These are phyloP conservation scores for Effrenium voratum DNA, from an alignment of 73 alveolate genomes.

Conservation along the genomic window DNA sequence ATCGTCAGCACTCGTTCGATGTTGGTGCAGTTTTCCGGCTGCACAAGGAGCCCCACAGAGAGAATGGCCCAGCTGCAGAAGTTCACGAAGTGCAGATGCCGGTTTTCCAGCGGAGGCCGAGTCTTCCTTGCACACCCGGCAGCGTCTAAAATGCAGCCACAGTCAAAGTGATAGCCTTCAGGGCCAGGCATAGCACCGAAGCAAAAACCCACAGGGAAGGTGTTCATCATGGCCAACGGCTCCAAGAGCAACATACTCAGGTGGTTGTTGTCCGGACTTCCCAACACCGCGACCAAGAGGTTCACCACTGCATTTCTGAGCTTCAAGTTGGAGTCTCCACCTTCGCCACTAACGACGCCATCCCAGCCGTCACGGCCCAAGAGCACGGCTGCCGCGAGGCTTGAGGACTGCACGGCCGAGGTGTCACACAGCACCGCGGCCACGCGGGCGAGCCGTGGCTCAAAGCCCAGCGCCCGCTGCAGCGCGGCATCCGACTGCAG, in stretches of 20 bases:
- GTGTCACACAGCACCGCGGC: slow-evolving; percentile 58
- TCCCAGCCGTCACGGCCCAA: slow-evolving; percentile 80
- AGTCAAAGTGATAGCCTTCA: slow-evolving; percentile 63
- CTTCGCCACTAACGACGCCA: slow-evolving; percentile 4
- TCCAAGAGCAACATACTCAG: slow-evolving; percentile 33
- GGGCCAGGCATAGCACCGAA: slow-evolving; percentile 48
- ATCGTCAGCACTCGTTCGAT: background rate
- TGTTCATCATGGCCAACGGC: slow-evolving; percentile 43
- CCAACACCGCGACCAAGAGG: slow-evolving; percentile 48
- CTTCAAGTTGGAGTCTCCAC: background rate
- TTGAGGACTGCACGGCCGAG: background rate
- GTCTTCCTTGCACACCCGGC: background rate
- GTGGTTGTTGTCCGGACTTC: slow-evolving; percentile 53
- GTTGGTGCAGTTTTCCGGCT: slow-evolving; percentile 5
- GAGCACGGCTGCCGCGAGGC: slow-evolving; percentile 29
- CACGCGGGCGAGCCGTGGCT: background rate
- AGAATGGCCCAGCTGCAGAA: slow-evolving; percentile 64
- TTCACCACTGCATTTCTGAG: slow-evolving; percentile 34
- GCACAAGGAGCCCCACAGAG: slow-evolving; percentile 13
- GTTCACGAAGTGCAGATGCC: slow-evolving; percentile 52
- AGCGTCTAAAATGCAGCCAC: slow-evolving; percentile 54
- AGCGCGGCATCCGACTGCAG: background rate
- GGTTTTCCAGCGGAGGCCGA: slow-evolving; percentile 36
- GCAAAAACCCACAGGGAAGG: slow-evolving; percentile 64
- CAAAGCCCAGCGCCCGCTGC: slow-evolving; percentile 31